A percentile compares a stretch with the other conserved stretches of the same genome.
phyloP scores from a whole-genome alignment of 805 yeast species.

The Huiozyma sinensis region DNA sequence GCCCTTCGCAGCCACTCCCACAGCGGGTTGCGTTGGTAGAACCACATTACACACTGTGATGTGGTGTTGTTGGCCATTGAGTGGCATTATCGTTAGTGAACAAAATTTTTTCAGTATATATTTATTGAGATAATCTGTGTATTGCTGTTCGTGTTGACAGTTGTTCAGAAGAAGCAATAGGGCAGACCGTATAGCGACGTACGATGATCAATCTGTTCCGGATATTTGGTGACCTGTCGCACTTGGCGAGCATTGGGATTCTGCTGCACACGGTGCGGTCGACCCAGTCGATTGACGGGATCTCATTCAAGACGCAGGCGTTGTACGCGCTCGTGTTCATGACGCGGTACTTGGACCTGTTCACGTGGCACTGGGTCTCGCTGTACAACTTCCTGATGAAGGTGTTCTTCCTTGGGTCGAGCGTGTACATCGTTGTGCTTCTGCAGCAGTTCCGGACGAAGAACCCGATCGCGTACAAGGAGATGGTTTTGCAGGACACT shows the following conservation, averaged over 20 bases:
- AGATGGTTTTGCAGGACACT: slow-evolving; percentile 55
- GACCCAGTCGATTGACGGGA: slow-evolving; percentile 64
- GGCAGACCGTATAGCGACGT: neutral
- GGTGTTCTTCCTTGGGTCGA: slow-evolving; percentile 63
- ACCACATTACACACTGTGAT: slow-evolving; percentile 12
- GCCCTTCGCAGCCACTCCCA: slow-evolving; percentile 18
- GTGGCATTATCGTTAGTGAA: no score
- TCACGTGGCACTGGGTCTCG: slow-evolving; percentile 41
- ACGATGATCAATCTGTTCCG: slow-evolving; percentile 13
- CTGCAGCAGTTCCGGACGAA: slow-evolving; percentile 36
- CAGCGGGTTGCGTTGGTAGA: slow-evolving; percentile 19
- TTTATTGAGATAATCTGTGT: neutral
- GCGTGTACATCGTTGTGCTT: slow-evolving; percentile 63
- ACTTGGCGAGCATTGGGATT: slow-evolving; percentile 66
- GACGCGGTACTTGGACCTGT: slow-evolving; percentile 60
- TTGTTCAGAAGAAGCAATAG: neutral
- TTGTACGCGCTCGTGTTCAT: slow-evolving; percentile 65
- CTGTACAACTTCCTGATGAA: slow-evolving; percentile 76
- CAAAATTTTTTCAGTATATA: no score
- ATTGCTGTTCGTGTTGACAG: neutral
- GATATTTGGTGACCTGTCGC: slow-evolving; percentile 57
- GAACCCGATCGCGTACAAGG: slow-evolving; percentile 44
- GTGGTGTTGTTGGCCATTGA: no score
- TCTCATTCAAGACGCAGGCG: slow-evolving; percentile 80
- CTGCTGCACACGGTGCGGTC: slow-evolving; percentile 58